Evolutionary conservation across 495 filamentous ascomycete genomes (phyloP).

Genomic region (Cercophora newfieldiana): DNA sequence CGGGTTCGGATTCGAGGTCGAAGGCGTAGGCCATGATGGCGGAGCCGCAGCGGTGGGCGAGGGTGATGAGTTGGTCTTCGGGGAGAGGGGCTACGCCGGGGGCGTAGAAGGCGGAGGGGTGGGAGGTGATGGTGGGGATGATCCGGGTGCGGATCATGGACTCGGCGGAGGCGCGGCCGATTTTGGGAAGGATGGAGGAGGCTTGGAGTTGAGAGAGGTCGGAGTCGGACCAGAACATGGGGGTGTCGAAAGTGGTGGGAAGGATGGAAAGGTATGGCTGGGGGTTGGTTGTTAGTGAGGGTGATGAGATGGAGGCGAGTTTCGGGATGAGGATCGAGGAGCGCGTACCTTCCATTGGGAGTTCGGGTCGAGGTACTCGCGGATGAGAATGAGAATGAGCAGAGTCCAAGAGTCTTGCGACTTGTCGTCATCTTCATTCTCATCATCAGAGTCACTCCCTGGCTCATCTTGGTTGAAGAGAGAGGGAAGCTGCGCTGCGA

Average conservation of each 20-base stretch:
- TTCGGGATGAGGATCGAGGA: not conserved
- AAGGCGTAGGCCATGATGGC: conserved; percentile 96
- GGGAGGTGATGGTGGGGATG: conserved; percentile 53
- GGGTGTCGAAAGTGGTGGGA: conserved; percentile 74
- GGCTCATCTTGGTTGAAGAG: conserved; percentile 30
- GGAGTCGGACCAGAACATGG: conserved; percentile 82
- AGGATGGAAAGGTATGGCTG: conserved; percentile 79
- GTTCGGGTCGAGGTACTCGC: conserved; percentile 63
- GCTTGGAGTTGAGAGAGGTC: conserved; percentile 77
- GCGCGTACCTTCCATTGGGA: conserved; percentile 59
- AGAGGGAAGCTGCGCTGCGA: conserved; percentile 37
- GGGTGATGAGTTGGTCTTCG: conserved; percentile 54
- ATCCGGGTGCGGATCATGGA: conserved; percentile 63
- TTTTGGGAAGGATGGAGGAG: conserved; percentile 72
- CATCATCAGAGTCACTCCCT: conserved; percentile 10
- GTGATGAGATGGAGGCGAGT: not conserved
- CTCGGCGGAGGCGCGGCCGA: conserved; percentile 74
- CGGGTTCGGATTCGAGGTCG: conserved; percentile 60
- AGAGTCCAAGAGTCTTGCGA: conserved; percentile 46
- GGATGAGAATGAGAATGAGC: conserved; percentile 78
- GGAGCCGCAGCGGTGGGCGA: conserved; percentile 79
- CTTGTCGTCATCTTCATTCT: conserved; percentile 30
- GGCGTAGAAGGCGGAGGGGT: conserved; percentile 52
- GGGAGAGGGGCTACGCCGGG: conserved; percentile 41
- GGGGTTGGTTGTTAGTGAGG: not conserved